Percentiles rank a stretch among this genome's conserved stretches.
Conservation (phyloP, 2,329 filamentous ascomycete genomes). For the Xylaria sp. region DNA sequence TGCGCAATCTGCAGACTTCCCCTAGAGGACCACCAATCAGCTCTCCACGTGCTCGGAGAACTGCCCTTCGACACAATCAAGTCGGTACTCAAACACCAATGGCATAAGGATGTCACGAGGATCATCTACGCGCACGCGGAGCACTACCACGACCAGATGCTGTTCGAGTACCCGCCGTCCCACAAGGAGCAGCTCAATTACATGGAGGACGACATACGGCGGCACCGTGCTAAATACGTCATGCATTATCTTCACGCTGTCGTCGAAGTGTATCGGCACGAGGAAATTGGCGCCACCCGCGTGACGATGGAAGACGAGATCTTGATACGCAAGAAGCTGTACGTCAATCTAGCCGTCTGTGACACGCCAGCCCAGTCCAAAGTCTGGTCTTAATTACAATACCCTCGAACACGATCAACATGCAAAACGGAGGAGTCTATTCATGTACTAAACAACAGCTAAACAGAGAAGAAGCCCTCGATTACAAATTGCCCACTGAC, state of each 20-base stretch:
- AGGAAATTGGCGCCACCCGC: constrained; percentile 25
- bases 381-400: background rate
- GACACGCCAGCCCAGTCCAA: background rate
- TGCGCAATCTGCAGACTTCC: constrained; percentile 33
- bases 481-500: constrained; percentile 21
- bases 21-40: constrained; percentile 38
- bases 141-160: constrained; percentile 36
- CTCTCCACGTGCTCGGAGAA: constrained; percentile 39
- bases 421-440: background rate
- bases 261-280: constrained; percentile 26
- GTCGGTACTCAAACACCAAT: constrained; percentile 42
- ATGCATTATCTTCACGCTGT: constrained; percentile 34
- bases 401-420: background rate
- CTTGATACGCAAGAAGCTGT: constrained; percentile 23
- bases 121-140: constrained; percentile 44
- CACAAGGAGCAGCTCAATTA: constrained; percentile 21
- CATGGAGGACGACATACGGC: constrained; percentile 28
- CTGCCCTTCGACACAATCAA: constrained; percentile 41
- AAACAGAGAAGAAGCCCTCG: constrained; percentile 32
- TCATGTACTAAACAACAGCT: background rate
- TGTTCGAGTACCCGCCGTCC: constrained; percentile 16
- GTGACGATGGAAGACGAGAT: constrained; percentile 31
- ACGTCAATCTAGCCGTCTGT: background rate
- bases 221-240: constrained; percentile 34
- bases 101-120: constrained; percentile 41